phyloP scores from a whole-genome alignment of 2,329 filamentous ascomycete genomes.

The Botryotinia globosa region DNA sequence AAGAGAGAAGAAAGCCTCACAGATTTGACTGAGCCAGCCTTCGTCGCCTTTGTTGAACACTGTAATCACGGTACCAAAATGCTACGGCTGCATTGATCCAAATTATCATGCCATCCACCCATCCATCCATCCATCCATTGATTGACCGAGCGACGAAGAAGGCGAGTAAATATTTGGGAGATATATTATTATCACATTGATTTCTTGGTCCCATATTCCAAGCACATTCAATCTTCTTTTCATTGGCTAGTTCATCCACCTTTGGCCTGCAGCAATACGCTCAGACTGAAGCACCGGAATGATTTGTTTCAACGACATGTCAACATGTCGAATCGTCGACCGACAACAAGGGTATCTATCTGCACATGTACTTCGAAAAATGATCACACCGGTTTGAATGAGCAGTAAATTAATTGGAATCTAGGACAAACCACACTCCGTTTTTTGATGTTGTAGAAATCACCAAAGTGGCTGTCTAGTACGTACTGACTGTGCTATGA shows the following conservation, averaged over 20 bases:
- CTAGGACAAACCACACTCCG: background rate
- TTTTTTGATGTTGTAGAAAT: background rate
- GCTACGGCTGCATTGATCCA: background rate
- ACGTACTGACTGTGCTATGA: background rate
- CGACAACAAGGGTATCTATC: conserved; percentile 5
- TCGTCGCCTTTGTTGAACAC: background rate
- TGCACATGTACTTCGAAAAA: background rate
- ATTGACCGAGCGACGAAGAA: background rate
- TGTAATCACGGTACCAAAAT: background rate
- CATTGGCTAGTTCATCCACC: background rate
- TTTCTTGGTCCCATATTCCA: background rate
- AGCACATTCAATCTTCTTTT: background rate
- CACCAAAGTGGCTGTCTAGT: background rate
- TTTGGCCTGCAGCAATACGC: background rate
- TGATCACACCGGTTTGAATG: background rate
- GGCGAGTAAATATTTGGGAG: background rate
- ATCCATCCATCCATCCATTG: background rate
- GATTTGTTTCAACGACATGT: conserved; percentile 4
- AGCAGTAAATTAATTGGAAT: background rate
- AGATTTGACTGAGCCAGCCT: background rate
- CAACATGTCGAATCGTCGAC: background rate
- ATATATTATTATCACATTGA: background rate
- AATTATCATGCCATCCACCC: background rate
- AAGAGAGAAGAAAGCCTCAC: background rate
- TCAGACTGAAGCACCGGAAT: conserved; percentile 3